Base-by-base conservation (phyloP, 805 yeast species). In the Spathaspora passalidarum region DNA sequence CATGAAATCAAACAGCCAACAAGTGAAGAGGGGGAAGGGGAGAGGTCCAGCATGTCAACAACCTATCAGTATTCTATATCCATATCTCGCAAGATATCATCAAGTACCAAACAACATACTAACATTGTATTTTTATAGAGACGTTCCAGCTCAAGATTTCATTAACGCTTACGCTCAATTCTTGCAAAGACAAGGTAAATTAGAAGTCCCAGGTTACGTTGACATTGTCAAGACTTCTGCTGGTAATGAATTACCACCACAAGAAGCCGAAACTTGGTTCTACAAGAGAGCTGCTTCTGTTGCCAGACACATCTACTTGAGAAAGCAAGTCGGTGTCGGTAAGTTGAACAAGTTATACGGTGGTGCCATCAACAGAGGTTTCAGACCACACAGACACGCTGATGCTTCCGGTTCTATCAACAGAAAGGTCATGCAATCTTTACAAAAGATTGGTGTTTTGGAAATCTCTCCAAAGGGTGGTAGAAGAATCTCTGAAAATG, bases 141-240 rank as follows among this genome's bases (percentile, higher is more conserved):
- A 94, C 97, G 99, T 94, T 80, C 97, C 98, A 80, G 99, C 99
- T 78, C 98, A 94, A 87, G 95, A 88, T 62, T 94, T 94, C 82
- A 92, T 94, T 79, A 90, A 89, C 83, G 96, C 98, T 79, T 94
- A 94, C 84, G 98, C 99, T 69, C 88, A 88, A 75, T 94, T 94
- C 88, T 88, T 94, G 80, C 98, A 94, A 84, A 90, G 98, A 80
- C 99, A 95, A 83, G 99, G 98, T 84, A 91, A 90, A 80, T 86
- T 94, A 73, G 98, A 92, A 76, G 94, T 94, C 68, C 99, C 99
- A 82, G 97, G 97, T 76, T 94, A 91, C 87, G 98, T 94, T 75
- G 99, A 94, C 82, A 78, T 92, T 66, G 99, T 94, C 81, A 94
- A 94, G 90, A 94, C 99, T 76, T 87, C 96, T 60, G 86, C 96